phyloP scores from a whole-genome alignment of 441 rosid species.

The Populus tomentosa region DNA sequence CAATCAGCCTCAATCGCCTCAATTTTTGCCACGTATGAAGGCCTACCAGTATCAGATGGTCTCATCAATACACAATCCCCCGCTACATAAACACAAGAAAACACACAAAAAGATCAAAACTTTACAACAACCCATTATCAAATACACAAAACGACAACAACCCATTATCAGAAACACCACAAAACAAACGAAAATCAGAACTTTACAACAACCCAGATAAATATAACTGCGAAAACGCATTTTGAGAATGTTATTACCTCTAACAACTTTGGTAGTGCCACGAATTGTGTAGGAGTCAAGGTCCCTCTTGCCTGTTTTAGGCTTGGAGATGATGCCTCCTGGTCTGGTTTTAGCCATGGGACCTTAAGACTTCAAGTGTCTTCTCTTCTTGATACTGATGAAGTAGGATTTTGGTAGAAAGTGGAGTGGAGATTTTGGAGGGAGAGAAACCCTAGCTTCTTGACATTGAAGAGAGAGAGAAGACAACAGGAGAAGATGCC shows the following conservation, averaged over 20 bases:
- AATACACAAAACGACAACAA: neutral
- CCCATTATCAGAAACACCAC: neutral
- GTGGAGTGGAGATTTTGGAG: slow-evolving; percentile 10
- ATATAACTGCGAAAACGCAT: neutral
- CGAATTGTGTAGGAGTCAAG: slow-evolving; percentile 73
- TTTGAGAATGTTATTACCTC: slow-evolving; percentile 35
- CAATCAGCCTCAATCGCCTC: slow-evolving; percentile 75
- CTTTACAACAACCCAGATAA: neutral
- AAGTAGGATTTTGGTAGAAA: slow-evolving; percentile 4
- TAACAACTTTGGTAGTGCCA: slow-evolving; percentile 78
- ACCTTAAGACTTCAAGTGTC: slow-evolving; percentile 13
- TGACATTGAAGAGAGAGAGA: neutral
- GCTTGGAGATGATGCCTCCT: slow-evolving; percentile 52
- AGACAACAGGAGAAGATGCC: neutral
- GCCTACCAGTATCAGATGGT: slow-evolving; percentile 75
- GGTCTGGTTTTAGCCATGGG: slow-evolving; percentile 70
- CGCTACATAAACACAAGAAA: slow-evolving; percentile 32
- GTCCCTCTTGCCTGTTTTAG: slow-evolving; percentile 62
- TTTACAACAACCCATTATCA: neutral
- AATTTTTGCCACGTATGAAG: slow-evolving; percentile 75
- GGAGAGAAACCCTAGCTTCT: slow-evolving; percentile 16
- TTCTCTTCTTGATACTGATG: neutral
- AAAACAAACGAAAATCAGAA: neutral
- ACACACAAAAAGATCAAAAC: neutral
- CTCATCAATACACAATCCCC: slow-evolving; percentile 90